phyloP scores from a whole-genome alignment of 805 yeast genomes.

The Saturnispora ahearnii region DNA sequence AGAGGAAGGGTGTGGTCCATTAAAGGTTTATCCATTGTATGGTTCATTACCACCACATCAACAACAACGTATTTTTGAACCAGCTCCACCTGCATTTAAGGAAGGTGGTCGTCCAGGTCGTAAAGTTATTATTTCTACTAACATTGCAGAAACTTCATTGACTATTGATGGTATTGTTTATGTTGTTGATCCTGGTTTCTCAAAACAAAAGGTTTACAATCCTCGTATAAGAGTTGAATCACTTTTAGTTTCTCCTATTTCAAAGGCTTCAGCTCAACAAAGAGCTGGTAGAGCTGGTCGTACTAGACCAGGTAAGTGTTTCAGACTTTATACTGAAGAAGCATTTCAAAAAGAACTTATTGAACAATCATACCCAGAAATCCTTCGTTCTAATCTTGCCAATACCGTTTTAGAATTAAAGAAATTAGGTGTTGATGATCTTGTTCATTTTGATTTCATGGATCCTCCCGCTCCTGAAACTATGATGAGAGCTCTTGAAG shows the following conservation, averaged over 20 bases:
- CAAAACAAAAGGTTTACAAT: slow-evolving; percentile 92
- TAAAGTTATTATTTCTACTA: slow-evolving; percentile 85
- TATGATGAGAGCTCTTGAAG: slow-evolving; percentile 98
- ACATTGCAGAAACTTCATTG: slow-evolving; percentile 95
- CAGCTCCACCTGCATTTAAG: slow-evolving; percentile 69
- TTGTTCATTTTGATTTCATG: slow-evolving; percentile 97
- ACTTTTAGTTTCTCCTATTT: slow-evolving; percentile 86
- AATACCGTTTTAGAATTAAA: slow-evolving; percentile 88
- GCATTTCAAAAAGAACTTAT: slow-evolving; percentile 90
- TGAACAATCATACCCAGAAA: slow-evolving; percentile 95
- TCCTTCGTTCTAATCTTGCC: slow-evolving; percentile 80
- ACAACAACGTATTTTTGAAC: slow-evolving; percentile 88
- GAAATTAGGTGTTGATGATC: slow-evolving; percentile 89
- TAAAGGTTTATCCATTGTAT: slow-evolving; percentile 84
- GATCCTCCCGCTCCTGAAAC: slow-evolving; percentile 99
- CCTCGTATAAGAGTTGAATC: slow-evolving; percentile 96
- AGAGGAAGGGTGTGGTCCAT: slow-evolving; percentile 85
- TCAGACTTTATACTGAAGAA: slow-evolving; percentile 91
- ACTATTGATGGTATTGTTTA: slow-evolving; percentile 97
- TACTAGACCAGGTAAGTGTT: slow-evolving; percentile 87
- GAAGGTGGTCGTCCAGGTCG: slow-evolving; percentile 88
- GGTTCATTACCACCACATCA: slow-evolving; percentile 95
- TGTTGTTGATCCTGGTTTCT: slow-evolving; percentile 95
- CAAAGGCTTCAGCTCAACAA: slow-evolving; percentile 96
- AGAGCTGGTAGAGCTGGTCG: slow-evolving; percentile 99